Evolutionary conservation across 2,329 filamentous ascomycete species (phyloP), one percentile per base, ranked within the genome.

Genomic region (Berkeleyomyces rouxiae): DNA sequence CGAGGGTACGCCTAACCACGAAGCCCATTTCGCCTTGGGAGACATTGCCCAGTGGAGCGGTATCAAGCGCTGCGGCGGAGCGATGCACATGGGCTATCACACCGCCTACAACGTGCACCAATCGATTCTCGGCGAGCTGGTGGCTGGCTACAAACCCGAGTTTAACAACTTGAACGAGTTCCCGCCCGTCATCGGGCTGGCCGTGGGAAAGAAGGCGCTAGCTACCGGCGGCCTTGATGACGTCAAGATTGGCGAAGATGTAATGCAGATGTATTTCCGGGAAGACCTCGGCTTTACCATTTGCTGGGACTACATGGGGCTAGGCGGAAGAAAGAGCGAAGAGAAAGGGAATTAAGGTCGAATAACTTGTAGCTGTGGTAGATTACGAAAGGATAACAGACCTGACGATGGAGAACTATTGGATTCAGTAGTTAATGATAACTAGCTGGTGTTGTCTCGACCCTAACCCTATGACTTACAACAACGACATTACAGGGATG

Each of bases 11-110:
- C 77, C 83, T 3, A 85, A 88, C 66, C 72, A 80, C 10, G 73
- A 75, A 0, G 72, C 73, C 37, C 87, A 91, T 71, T 87, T 85
- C 68, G 86, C 83, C 10, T 77, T 82, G 33, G 88, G 88, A 13
- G 88, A 92, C 69, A 75, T 87, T 13, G 80, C 79, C 40, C 74
- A 76, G 58, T 91, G 88, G 87, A 80, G 84, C 0, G 87, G 87
- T 51, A 90, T 92, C 74, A 91, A 90, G 76, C 84, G 88, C 53
- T 88, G 85, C 68, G 87, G 88, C 33, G 81, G 78, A 13, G 88
- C 88, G 42, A 88, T 91, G 79, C 81, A 87, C 69, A 83, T 85
- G 76, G 88, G 87, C 44, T 81, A 84, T 68, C 77, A 79, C 65
- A 80, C 81, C 2, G 86, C 82, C 5, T 72, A 78, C 61, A 91